phyloP scores from a whole-genome alignment of 78 protist genomes.

The Dictyostelium firmibasis region DNA sequence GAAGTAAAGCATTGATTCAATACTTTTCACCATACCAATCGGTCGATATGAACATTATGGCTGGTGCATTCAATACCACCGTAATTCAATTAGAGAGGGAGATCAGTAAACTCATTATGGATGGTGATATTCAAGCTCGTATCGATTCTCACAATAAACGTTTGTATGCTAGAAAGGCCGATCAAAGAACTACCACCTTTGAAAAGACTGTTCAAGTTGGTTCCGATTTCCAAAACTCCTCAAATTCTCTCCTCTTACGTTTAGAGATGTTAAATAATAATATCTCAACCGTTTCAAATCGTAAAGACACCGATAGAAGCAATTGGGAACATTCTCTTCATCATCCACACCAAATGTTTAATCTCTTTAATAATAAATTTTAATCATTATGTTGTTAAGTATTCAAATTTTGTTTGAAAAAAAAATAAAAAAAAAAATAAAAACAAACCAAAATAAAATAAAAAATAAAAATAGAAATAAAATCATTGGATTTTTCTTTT shows the following conservation, averaged over 20 bases:
- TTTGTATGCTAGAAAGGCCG: conserved; percentile 69
- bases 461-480: not conserved
- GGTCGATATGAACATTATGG: conserved; percentile 87
- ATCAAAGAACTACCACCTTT: conserved; percentile 87
- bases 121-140: conserved; percentile 86
- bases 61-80: conserved; percentile 81
- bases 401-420: too few relatives aligned
- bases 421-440: not conserved
- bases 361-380: not conserved
- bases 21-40: conserved; percentile 89
- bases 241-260: conserved; percentile 77
- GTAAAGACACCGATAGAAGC: not conserved
- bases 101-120: conserved; percentile 86
- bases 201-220: conserved; percentile 76
- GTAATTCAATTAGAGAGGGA: conserved; percentile 76
- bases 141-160: conserved; percentile 92
- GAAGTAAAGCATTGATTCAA: conserved; percentile 85
- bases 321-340: not conserved
- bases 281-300: not conserved
- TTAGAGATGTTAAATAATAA: conserved; percentile 78
- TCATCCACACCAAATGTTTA: not conserved
- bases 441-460: not conserved
- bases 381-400: too few relatives aligned
- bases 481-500: too few relatives aligned
- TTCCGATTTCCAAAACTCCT: conserved; percentile 61